Base-by-base conservation (phyloP, 2,329 filamentous ascomycete genomes). In the Colletotrichum liaoningense region DNA sequence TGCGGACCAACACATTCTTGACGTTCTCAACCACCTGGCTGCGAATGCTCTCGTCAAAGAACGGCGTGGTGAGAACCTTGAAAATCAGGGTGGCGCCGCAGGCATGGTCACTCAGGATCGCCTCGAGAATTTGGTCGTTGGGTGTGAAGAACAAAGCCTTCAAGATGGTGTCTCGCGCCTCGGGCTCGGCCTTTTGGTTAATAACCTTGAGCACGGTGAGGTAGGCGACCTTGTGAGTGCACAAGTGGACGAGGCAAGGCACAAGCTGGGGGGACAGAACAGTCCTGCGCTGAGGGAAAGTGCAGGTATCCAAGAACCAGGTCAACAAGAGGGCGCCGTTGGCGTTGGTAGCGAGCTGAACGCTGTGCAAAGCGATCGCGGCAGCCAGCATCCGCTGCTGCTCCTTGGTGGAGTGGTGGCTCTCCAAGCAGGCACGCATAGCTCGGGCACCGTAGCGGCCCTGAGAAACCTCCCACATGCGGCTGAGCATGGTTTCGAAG, bases 251-350 rank as follows among this genome's bases (percentile, higher is more conserved):
- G 38, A 99, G 88, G 80, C 97, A 95, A 54, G 97, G 95, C 19
- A 98, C 95, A 28, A 99, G 91, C 77, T 95, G 92, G 24, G 97
- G 97, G 57, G 97, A 95, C 68, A 99, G 88, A 33, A 98, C 95
- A 28, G 94, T 97, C 72, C 97, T 93, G 76, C 97, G 93, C 77
- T 93, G 92, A 46, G 96, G 95, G 86, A 98, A 98, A 16, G 94
- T 98, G 88, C 97, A 99, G 1, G 97, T 98, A 81, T 99, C 97
- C 68, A 99, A 88, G 88, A 98, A 97, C 97, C 97, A 99, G 12
- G 97, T 99, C 77, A 99, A 86, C 26, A 99, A 88, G 62, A 99
- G 87, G 55, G 97, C 97, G 38, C 97, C 97, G 78, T 99, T 99
- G 60, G 95, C 93, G 81, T 98, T 98, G 63, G 96, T 98, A 11